Conservation (phyloP, 352 stramenopile species). For the Globisporangium paroecandrum region DNA sequence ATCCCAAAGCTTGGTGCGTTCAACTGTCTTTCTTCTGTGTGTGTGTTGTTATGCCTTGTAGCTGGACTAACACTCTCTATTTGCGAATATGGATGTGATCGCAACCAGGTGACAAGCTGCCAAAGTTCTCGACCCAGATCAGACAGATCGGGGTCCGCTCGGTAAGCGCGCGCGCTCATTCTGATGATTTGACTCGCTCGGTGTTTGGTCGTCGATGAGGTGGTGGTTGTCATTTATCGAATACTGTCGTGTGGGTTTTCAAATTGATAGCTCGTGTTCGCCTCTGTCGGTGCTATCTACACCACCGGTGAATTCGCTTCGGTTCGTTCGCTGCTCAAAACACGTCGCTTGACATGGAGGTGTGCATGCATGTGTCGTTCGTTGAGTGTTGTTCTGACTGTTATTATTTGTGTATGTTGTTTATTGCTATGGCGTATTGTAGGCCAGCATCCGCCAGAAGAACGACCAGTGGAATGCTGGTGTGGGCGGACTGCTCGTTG, state of each 20-base stretch:
- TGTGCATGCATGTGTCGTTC: neutral
- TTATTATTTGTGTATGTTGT: neutral
- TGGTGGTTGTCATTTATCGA: neutral
- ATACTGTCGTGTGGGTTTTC: neutral
- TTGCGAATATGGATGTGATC: neutral
- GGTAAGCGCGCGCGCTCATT: conserved; percentile 28
- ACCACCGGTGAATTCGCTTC: conserved; percentile 62
- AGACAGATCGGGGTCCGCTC: conserved; percentile 75
- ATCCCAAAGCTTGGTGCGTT: conserved; percentile 83
- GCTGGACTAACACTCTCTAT: neutral
- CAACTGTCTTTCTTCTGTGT: neutral
- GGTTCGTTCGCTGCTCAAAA: conserved; percentile 15
- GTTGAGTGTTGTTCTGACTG: neutral
- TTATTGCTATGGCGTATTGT: neutral
- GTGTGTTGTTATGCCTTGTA: neutral
- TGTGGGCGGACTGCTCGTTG: conserved; percentile 59
- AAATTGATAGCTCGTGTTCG: conserved; percentile 62
- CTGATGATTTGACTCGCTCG: neutral
- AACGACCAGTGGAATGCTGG: conserved; percentile 65
- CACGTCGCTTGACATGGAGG: neutral
- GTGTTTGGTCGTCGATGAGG: neutral
- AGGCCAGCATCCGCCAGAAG: conserved; percentile 67
- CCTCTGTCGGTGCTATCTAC: conserved; percentile 56
- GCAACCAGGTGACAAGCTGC: conserved; percentile 61
- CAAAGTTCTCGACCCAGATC: conserved; percentile 77